These are phyloP conservation scores for barley (Hordeum vulgare) DNA, from an alignment of 176 grass and related monocot genomes.

Conservation along the genomic window MorexV3_pseudomolecules_assembly NC_058522.1:67621637-67622136, in stretches of 20 bases:
- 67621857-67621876: conserved; percentile 26
- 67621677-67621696: not conserved
- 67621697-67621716: not conserved
- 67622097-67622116: not conserved
- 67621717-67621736: not conserved
- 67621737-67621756: not conserved
- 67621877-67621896: conserved; percentile 33
- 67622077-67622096: conserved; percentile 27
- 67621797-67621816: not conserved
- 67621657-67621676: conserved; percentile 17
- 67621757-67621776: not conserved
- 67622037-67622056: not conserved
- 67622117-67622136: not conserved
- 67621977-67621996: not conserved
- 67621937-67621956: conserved; percentile 9
- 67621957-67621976: not conserved
- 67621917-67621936: conserved; percentile 19
- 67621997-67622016: not conserved
- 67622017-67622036: not conserved
- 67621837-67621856: not conserved
- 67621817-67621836: conserved; percentile 32
- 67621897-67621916: not conserved
- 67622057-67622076: not conserved
- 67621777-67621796: not conserved
- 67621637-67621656: not conserved